Evolutionary conservation across 2,329 filamentous ascomycete species (phyloP).

Genomic region (Aspergillus sp.): DNA sequence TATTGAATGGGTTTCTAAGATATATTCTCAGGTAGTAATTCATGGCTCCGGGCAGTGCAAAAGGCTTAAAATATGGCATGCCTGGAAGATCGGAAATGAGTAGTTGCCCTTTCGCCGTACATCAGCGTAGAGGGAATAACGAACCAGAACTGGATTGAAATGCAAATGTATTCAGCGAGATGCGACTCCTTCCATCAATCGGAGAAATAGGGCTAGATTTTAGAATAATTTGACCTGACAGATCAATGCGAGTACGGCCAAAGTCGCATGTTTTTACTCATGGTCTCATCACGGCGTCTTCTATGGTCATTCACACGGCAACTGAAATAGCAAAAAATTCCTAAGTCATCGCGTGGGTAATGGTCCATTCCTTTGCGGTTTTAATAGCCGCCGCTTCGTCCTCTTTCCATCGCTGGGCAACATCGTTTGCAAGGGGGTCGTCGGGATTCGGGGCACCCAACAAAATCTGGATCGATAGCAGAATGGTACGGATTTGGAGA

Average conservation of each 20-base stretch:
- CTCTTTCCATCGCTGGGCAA: conserved; percentile 97
- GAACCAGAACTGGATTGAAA: conserved; percentile 9
- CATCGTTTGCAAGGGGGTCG: conserved; percentile 95
- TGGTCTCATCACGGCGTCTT: conserved; percentile 32
- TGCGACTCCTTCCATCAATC: conserved; percentile 4
- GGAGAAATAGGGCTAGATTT: conserved; percentile 3
- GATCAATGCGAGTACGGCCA: conserved; percentile 16
- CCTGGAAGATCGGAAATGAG: neutral
- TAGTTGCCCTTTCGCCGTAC: neutral
- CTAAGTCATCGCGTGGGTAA: conserved; percentile 68
- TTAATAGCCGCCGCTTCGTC: conserved; percentile 89
- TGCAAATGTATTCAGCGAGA: conserved; percentile 9
- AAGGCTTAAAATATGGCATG: neutral
- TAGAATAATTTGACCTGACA: conserved; percentile 14
- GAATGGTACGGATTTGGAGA: conserved; percentile 94
- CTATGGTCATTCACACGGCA: conserved; percentile 16
- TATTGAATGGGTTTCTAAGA: conserved; percentile 14
- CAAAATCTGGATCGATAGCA: conserved; percentile 96
- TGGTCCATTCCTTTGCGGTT: conserved; percentile 90
- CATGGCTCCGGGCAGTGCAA: conserved; percentile 1
- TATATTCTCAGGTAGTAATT: conserved; percentile 3
- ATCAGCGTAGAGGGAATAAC: conserved; percentile 8
- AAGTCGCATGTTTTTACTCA: conserved; percentile 24
- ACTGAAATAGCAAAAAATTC: conserved; percentile 9
- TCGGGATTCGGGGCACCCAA: conserved; percentile 96